Evolutionary conservation across 441 rosid genomes (phyloP).

Genomic region (Brassica hybrid): DNA sequence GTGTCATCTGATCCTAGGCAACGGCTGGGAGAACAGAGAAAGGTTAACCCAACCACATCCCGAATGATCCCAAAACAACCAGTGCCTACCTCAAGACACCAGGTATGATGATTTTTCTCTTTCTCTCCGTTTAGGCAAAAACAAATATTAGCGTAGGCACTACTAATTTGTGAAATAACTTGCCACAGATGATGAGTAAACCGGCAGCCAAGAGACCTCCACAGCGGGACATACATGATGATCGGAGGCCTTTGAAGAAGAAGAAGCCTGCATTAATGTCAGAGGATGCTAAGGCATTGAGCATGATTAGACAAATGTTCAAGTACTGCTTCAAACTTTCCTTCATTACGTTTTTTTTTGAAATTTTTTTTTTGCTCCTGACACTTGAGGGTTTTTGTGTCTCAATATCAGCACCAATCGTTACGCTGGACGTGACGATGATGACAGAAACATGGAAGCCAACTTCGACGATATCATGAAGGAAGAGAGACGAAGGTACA

Average conservation of each 20-base stretch:
- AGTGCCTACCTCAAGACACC: constrained; percentile 52
- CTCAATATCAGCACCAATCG: background rate
- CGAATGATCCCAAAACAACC: constrained; percentile 51
- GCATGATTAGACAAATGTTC: constrained; percentile 69
- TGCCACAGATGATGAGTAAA: constrained; percentile 50
- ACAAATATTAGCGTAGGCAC: constrained; percentile 11
- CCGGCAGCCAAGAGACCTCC: constrained; percentile 51
- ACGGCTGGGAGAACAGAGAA: constrained; percentile 54
- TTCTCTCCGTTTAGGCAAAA: background rate
- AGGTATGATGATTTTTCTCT: constrained; percentile 45
- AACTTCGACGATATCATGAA: no score
- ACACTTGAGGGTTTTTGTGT: constrained; percentile 20
- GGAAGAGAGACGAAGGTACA: no score
- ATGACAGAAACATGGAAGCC: no score
- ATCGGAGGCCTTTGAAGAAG: constrained; percentile 62
- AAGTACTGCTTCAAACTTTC: constrained; percentile 46
- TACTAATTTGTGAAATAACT: constrained; percentile 11
- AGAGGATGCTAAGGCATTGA: constrained; percentile 59
- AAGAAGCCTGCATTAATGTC: constrained; percentile 56
- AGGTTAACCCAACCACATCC: constrained; percentile 48
- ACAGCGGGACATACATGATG: constrained; percentile 45
- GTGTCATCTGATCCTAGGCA: constrained; percentile 55
- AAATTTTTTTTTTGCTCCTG: background rate
- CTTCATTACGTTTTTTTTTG: background rate
- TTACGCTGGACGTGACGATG: no score